Conservation (phyloP, 805 yeast genomes). For the Wickerhamia fluorescens region DNA sequence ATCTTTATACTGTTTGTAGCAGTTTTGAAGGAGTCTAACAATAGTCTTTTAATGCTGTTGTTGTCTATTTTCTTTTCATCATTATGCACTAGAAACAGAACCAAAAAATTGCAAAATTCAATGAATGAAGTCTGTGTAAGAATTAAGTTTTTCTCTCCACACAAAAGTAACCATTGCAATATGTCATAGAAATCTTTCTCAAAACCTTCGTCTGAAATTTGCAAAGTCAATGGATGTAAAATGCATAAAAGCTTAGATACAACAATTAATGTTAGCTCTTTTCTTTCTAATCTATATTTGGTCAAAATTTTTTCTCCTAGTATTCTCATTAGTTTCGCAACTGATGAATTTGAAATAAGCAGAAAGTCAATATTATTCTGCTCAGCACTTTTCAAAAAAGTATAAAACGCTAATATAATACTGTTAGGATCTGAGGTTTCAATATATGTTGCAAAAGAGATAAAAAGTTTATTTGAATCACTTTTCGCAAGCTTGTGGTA, state of each 20-base stretch:
- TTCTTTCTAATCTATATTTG: slow-evolving; percentile 26
- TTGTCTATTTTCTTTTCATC: slow-evolving; percentile 18
- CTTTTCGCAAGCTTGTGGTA: no score
- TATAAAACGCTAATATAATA: slow-evolving; percentile 3
- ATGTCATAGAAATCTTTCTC: slow-evolving; percentile 43
- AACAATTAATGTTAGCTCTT: slow-evolving; percentile 30
- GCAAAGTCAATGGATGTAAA: slow-evolving; percentile 22
- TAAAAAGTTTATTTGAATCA: background rate
- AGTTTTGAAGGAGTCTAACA: slow-evolving; percentile 4
- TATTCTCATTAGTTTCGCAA: slow-evolving; percentile 15
- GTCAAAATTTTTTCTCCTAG: slow-evolving; percentile 27
- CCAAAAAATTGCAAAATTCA: slow-evolving; percentile 25
- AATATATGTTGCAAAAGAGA: background rate
- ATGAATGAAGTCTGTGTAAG: slow-evolving; percentile 27
- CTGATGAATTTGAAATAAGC: slow-evolving; percentile 1
- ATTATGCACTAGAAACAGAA: slow-evolving; percentile 20
- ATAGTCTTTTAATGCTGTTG: slow-evolving; percentile 7
- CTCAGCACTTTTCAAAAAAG: slow-evolving; percentile 2
- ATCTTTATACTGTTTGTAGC: slow-evolving; percentile 15
- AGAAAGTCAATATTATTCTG: background rate
- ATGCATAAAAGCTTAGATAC: slow-evolving; percentile 22
- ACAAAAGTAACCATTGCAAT: slow-evolving; percentile 34
- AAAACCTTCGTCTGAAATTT: slow-evolving; percentile 13
- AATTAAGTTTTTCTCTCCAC: slow-evolving; percentile 35
- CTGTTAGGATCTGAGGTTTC: slow-evolving; percentile 1